Evolutionary conservation across 768 basidiomycete genomes (phyloP).

Genomic region (Podaxis rugospora): DNA sequence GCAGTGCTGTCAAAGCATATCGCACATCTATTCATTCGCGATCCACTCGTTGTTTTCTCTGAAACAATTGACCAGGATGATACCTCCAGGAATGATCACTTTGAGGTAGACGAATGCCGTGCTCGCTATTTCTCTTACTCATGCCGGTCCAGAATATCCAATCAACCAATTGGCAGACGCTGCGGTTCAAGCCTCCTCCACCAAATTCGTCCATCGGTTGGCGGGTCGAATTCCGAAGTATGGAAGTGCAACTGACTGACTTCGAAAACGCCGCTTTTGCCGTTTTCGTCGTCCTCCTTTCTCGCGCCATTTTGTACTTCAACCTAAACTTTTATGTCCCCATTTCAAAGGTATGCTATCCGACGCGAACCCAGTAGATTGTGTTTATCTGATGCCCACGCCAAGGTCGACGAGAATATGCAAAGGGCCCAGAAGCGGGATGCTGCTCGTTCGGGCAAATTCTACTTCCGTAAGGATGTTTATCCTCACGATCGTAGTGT

Average conservation of each 20-base stretch:
- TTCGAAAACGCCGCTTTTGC: conserved; percentile 98
- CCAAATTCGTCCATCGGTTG: conserved; percentile 91
- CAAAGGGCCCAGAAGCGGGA: conserved; percentile 79
- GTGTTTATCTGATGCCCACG: not conserved
- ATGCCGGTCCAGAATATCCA: conserved; percentile 76
- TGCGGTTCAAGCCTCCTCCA: conserved; percentile 98
- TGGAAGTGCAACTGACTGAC: conserved; percentile 99
- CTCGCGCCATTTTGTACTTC: conserved; percentile 88
- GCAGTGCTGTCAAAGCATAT: conserved; percentile 85
- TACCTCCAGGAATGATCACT: conserved; percentile 83
- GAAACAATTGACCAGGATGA: conserved; percentile 95
- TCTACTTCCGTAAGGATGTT: conserved; percentile 87
- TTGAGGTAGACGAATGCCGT: conserved; percentile 58
- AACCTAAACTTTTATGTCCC: conserved; percentile 95
- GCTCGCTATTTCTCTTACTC: not conserved
- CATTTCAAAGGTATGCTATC: conserved; percentile 75
- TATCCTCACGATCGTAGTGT: conserved; percentile 52
- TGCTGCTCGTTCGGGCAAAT: conserved; percentile 69
- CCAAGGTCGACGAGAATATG: conserved; percentile 97
- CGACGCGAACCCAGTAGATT: not conserved
- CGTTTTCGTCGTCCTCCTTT: conserved; percentile 90
- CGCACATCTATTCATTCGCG: conserved; percentile 94
- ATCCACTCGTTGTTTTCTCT: conserved; percentile 92
- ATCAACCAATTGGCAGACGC: conserved; percentile 99
- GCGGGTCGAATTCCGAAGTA: conserved; percentile 97